Evolutionary conservation across 108 stramenopile genomes (phyloP).

Genomic region (Ochromonas danica): DNA sequence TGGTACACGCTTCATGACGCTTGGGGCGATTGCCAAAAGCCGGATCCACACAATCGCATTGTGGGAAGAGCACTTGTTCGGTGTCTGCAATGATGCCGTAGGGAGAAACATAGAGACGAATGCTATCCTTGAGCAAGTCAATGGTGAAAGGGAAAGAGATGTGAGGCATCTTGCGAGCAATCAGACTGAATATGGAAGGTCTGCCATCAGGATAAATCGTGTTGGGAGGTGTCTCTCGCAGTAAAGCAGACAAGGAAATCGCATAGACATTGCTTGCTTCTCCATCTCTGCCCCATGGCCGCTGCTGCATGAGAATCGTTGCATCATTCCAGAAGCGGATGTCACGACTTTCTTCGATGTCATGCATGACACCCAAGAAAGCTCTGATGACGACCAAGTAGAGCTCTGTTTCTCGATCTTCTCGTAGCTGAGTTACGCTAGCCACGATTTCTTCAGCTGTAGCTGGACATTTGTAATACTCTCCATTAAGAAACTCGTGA

Average conservation of each 20-base stretch:
- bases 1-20: constrained; percentile 28
- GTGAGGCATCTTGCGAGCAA: constrained; percentile 23
- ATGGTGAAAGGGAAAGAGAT: constrained; percentile 40
- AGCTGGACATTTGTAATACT: constrained; percentile 38
- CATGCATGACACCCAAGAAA: constrained; percentile 4
- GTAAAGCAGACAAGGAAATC: constrained; percentile 21
- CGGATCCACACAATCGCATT: constrained; percentile 46
- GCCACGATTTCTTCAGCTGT: constrained; percentile 37
- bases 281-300: constrained; percentile 45
- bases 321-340: background rate
- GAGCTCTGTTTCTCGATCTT: constrained; percentile 38
- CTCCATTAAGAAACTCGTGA: constrained; percentile 40
- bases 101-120: constrained; percentile 38
- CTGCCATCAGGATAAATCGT: background rate
- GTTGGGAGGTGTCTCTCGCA: constrained; percentile 35
- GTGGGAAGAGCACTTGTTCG: constrained; percentile 35
- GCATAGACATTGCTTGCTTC: constrained; percentile 26
- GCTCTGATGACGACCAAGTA: constrained; percentile 38
- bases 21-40: background rate
- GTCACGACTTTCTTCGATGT: background rate
- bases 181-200: constrained; percentile 35
- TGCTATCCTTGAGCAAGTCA: constrained; percentile 43
- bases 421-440: constrained; percentile 25
- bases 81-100: constrained; percentile 39
- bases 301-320: background rate